Conservation (phyloP, 352 stramenopile species). For the Globisporangium apiculatum region DNA sequence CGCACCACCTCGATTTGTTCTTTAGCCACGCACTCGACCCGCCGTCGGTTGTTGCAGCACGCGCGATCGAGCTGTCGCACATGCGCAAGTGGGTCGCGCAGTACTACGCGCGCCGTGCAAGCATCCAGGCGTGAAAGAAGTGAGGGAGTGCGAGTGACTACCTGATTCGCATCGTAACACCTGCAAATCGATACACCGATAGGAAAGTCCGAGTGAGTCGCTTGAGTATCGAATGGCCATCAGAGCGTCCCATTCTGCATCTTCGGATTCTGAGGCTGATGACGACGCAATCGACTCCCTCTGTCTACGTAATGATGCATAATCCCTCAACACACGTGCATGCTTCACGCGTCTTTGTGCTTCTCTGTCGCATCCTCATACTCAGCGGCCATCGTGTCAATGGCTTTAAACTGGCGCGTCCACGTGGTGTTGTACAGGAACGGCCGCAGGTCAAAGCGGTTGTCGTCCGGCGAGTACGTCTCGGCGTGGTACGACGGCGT, state of each 20-base stretch:
- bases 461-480: slow-evolving; percentile 98
- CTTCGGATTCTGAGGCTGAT: too few relatives aligned
- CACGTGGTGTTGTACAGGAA: slow-evolving; percentile 97
- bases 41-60: slow-evolving; percentile 50
- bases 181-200: too few relatives aligned
- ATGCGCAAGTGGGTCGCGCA: slow-evolving; percentile 80
- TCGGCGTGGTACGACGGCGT: slow-evolving; percentile 98
- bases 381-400: slow-evolving; percentile 87
- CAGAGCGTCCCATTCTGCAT: too few relatives aligned
- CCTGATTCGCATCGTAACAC: too few relatives aligned
- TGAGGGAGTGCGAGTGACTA: not conserved
- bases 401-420: slow-evolving; percentile 93
- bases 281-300: too few relatives aligned
- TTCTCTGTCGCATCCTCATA: slow-evolving; percentile 69
- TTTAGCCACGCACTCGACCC: slow-evolving; percentile 86
- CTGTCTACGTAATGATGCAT: too few relatives aligned
- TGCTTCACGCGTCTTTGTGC: slow-evolving; percentile 15
- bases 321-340: not conserved
- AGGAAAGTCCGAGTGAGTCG: too few relatives aligned
- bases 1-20: slow-evolving; percentile 90
- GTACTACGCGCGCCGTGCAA: slow-evolving; percentile 31
- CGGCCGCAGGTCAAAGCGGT: slow-evolving; percentile 96
- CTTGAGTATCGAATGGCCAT: too few relatives aligned
- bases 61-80: slow-evolving; percentile 63
- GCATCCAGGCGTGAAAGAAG: slow-evolving; percentile 3